A percentile compares a stretch with the other conserved stretches of the same genome.
These are phyloP conservation scores for Voacanga thouarsii DNA, from an alignment of 257 asterid species.

Conservation along the genomic window DNA sequence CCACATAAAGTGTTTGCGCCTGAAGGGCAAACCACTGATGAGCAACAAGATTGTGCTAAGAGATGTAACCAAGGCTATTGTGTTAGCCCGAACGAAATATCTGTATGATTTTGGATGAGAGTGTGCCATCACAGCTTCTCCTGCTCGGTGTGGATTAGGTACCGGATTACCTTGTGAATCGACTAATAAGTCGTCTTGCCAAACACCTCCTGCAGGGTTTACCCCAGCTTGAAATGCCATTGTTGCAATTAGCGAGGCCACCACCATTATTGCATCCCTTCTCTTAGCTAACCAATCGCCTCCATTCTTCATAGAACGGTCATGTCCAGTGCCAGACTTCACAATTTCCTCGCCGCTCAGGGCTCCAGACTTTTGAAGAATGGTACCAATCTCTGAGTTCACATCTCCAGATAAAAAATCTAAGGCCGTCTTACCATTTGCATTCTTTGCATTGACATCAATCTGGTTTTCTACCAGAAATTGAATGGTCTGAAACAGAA, in stretches of 20 bases:
- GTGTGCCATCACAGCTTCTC: conserved; percentile 48
- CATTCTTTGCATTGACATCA: conserved; percentile 12
- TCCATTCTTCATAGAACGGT: too few relatives aligned
- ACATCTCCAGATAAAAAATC: background rate
- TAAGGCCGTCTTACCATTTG: conserved; percentile 11
- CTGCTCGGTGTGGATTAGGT: conserved; percentile 28
- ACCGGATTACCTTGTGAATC: conserved; percentile 7
- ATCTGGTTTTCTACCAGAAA: conserved; percentile 1
- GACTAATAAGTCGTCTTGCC: conserved; percentile 7
- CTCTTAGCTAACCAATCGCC: conserved; percentile 12
- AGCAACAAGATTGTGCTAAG: conserved; percentile 52
- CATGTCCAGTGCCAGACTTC: background rate
- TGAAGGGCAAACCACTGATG: conserved; percentile 54
- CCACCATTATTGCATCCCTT: conserved; percentile 17
- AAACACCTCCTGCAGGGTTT: conserved; percentile 26
- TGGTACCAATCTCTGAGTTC: background rate
- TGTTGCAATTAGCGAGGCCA: conserved; percentile 14
- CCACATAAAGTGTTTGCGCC: conserved; percentile 37
- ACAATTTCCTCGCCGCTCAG: background rate
- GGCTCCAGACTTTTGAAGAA: background rate
- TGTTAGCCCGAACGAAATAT: conserved; percentile 35
- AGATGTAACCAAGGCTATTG: conserved; percentile 47
- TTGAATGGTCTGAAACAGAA: background rate
- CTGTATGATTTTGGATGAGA: conserved; percentile 20
- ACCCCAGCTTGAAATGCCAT: conserved; percentile 30